Percentiles rank a stretch among this genome's conserved stretches.
These are phyloP conservation scores for Candida caryicola DNA, from an alignment of 805 yeast genomes.

Conservation along the genomic window DNA sequence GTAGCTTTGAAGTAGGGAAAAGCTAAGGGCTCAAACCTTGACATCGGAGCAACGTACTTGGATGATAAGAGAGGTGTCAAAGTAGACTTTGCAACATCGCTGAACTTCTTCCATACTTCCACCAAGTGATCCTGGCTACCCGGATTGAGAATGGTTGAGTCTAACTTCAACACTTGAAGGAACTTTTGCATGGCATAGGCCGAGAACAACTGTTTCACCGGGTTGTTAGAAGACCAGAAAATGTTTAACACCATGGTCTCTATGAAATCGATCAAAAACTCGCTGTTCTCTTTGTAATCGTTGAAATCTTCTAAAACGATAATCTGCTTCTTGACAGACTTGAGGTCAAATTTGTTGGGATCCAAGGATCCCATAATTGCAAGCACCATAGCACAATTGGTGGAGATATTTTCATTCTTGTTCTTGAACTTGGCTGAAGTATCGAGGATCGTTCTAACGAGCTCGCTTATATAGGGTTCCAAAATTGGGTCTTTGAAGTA, in stretches of 20 bases:
- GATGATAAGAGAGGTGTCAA: constrained; percentile 74
- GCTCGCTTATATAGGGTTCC: constrained; percentile 34
- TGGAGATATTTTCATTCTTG: constrained; percentile 47
- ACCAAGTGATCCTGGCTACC: constrained; percentile 15
- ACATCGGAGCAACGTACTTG: constrained; percentile 60
- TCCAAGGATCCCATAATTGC: constrained; percentile 79
- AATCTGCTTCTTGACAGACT: constrained; percentile 39
- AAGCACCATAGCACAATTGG: constrained; percentile 64
- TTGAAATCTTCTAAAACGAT: constrained; percentile 62
- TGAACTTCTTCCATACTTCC: constrained; percentile 59
- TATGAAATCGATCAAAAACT: constrained; percentile 62
- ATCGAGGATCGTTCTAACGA: constrained; percentile 54
- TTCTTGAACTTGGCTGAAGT: constrained; percentile 55
- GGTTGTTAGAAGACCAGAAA: constrained; percentile 88
- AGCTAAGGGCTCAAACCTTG: constrained; percentile 42
- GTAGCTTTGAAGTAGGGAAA: constrained; percentile 66
- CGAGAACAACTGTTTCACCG: constrained; percentile 74
- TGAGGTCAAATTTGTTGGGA: constrained; percentile 50
- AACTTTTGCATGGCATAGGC: constrained; percentile 90
- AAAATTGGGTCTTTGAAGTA: constrained; percentile 33
- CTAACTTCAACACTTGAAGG: constrained; percentile 58
- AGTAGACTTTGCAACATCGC: constrained; percentile 66
- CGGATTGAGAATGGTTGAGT: constrained; percentile 19
- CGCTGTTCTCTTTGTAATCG: constrained; percentile 57
- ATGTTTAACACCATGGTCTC: constrained; percentile 73